Base-by-base conservation (phyloP, 768 basidiomycete genomes). In the Russula sp. region DNA sequence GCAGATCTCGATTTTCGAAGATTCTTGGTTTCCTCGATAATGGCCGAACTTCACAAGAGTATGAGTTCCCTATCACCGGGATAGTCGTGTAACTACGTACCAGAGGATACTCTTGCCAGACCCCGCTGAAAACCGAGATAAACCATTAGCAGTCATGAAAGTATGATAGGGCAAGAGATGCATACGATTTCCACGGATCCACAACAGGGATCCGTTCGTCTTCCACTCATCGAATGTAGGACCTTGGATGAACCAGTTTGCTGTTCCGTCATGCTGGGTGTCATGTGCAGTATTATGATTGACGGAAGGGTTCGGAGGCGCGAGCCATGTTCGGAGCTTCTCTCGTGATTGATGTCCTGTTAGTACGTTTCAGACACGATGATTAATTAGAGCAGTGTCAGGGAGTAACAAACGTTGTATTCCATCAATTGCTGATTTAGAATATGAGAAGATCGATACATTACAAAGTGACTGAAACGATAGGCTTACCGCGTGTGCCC, bases 121-220 rank as follows among this genome's bases (percentile, higher is more conserved):
- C 9, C 56, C 62, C 18, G 56, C 62, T 63, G 18, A 30, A 32
- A 16, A 24, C 4, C 3, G 10, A 51, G 13, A 2, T 10, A 42
- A 30, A 22, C 5, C 3, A 38, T 63, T 2, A 51, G 9, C 28
- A 20, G 1, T 30, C 2, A 5, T 14, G 8, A 16, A 14, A 5
- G 13, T n/a, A n/a, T 30, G 5, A 8, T 5, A 13, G 11, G 1
- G 20, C 3, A 4, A 4, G 26, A 42, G 11, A n/a, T 5, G 8
- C 56, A 18, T 20, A 63, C 62, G 50, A 42, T 46, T 63, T 8
- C 62, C 62, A 22, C 30, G 56, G 28, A 57, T 63, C 62, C 62
- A 57, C 16, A 63, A 51, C 11, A 63, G 22, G 1, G 56, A 58
- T 0, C 56, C 32, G 14, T 42, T 46, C n/a, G 7, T 5, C 13